phyloP scores from a whole-genome alignment of 306 rosid genomes.

The Dalbergia oliveri region DNA sequence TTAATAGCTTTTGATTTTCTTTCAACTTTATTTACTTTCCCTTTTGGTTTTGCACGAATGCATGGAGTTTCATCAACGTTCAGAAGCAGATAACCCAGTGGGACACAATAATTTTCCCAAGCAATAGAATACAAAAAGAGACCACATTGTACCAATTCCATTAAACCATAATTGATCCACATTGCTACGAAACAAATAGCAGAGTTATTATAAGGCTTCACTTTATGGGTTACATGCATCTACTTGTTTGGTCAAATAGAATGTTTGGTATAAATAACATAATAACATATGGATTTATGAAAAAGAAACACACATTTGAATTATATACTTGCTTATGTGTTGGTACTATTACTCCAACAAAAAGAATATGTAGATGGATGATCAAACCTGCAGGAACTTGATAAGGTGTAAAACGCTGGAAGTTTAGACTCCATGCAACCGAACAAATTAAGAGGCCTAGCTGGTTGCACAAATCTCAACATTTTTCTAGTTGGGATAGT shows the following conservation, averaged over 20 bases:
- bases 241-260: not conserved
- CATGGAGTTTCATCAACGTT: constrained; percentile 45
- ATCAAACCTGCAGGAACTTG: not conserved
- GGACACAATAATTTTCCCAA: constrained; percentile 40
- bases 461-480: not conserved
- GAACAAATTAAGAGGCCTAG: constrained; percentile 4
- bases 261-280: not conserved
- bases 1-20: constrained; percentile 50
- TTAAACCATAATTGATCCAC: constrained; percentile 35
- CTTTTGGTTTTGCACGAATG: constrained; percentile 58
- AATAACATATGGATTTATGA: not conserved
- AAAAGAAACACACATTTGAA: not conserved
- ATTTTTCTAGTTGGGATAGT: not conserved
- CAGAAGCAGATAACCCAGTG: constrained; percentile 43
- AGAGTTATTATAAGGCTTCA: not conserved
- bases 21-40: constrained; percentile 52
- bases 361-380: not conserved
- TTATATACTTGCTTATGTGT: not conserved
- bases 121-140: constrained; percentile 63
- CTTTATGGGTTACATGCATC: not conserved
- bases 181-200: constrained; percentile 40
- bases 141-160: constrained; percentile 31
- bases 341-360: not conserved
- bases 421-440: not conserved
- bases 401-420: not conserved